These are phyloP conservation scores for Oryza nivara DNA, from an alignment of 176 grass and related monocot species.

Conservation along the genomic window DNA sequence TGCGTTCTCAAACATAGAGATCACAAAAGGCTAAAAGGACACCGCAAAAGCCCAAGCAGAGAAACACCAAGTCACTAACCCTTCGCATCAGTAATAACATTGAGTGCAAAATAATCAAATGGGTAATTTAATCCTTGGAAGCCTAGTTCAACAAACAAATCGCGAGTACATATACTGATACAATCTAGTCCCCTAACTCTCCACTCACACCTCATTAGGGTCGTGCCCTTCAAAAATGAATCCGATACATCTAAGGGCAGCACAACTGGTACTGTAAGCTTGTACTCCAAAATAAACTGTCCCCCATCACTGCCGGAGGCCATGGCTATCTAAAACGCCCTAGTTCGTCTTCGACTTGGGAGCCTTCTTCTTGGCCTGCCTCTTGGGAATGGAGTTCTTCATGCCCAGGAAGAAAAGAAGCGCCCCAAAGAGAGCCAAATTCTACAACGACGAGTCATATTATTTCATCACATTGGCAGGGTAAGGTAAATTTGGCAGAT, in stretches of 20 bases:
- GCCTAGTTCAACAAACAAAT: conserved; percentile 53
- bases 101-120: conserved; percentile 41
- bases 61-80: neutral
- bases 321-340: conserved; percentile 3
- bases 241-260: conserved; percentile 33
- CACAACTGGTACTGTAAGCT: conserved; percentile 36
- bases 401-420: conserved; percentile 77
- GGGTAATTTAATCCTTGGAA: conserved; percentile 28
- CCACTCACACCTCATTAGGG: conserved; percentile 45
- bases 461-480: neutral
- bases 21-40: neutral
- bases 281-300: conserved; percentile 40
- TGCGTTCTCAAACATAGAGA: neutral
- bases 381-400: conserved; percentile 69
- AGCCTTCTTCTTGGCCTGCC: conserved; percentile 65
- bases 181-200: conserved; percentile 52
- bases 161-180: conserved; percentile 43
- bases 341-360: conserved; percentile 65
- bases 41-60: neutral
- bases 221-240: conserved; percentile 52
- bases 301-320: conserved; percentile 17
- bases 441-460: conserved; percentile 37
- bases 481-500: neutral
- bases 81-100: conserved; percentile 4
- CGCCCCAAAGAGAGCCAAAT: conserved; percentile 60